A percentile compares a stretch with the other conserved stretches of the same genome.
phyloP scores from a whole-genome alignment of 257 asterid species.

The Solanum ahanhuiri region DNA sequence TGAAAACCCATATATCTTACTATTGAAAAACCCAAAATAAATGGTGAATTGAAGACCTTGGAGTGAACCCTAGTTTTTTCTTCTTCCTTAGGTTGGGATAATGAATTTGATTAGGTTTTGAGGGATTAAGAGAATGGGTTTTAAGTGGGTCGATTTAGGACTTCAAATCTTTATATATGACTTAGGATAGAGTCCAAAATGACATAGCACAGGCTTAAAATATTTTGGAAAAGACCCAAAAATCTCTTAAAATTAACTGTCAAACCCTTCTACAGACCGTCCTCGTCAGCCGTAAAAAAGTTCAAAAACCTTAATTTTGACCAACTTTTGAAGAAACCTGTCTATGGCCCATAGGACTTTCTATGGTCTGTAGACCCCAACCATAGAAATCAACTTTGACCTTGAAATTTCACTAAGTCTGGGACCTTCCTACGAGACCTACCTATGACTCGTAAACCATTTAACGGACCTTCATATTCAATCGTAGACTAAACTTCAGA shows the following conservation, averaged over 20 bases:
- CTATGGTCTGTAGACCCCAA: neutral
- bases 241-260: neutral
- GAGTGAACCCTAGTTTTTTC: too few relatives aligned
- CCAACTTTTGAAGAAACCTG: neutral
- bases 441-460: too few relatives aligned
- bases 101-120: too few relatives aligned
- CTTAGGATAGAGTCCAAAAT: neutral
- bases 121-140: too few relatives aligned
- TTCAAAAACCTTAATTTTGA: neutral
- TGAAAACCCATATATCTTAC: too few relatives aligned
- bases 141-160: too few relatives aligned
- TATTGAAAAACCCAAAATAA: too few relatives aligned
- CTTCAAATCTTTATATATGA: too few relatives aligned
- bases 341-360: neutral
- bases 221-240: neutral
- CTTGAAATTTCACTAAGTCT: neutral
- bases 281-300: neutral
- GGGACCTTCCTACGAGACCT: too few relatives aligned
- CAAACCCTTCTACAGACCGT: too few relatives aligned
- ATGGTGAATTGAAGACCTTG: too few relatives aligned
- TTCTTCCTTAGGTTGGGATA: too few relatives aligned
- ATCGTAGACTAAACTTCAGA: neutral
- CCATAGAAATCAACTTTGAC: neutral
- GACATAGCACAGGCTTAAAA: neutral
- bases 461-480: fast-evolving